These are phyloP conservation scores for Apiotrichum veenhuisii DNA, from an alignment of 1,284 basidiomycete species.

Conservation along the genomic window DNA sequence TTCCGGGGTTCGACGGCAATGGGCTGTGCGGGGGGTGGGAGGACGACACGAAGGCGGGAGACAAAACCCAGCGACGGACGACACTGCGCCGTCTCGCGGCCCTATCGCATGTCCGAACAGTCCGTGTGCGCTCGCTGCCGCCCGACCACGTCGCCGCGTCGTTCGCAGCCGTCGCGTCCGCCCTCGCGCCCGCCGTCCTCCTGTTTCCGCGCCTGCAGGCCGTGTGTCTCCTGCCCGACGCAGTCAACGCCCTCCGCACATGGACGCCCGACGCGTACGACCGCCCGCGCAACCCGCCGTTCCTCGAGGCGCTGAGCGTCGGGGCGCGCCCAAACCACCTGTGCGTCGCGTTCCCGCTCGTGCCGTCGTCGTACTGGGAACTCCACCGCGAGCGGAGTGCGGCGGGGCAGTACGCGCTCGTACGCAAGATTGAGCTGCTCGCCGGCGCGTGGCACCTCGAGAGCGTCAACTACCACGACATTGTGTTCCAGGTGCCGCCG, in stretches of 20 bases:
- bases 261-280: slow-evolving; percentile 24
- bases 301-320: slow-evolving; percentile 22
- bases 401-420: slow-evolving; percentile 25
- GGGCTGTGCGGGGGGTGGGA: not conserved
- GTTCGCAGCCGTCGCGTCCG: not conserved
- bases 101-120: not conserved
- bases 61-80: not conserved
- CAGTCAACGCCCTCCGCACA: slow-evolving; percentile 26
- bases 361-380: slow-evolving; percentile 25
- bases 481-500: slow-evolving; percentile 34
- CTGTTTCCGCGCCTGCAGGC: slow-evolving; percentile 22
- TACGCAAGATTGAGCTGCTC: slow-evolving; percentile 20
- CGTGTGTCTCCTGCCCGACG: slow-evolving; percentile 21
- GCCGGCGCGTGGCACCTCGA: slow-evolving; percentile 12
- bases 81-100: not conserved
- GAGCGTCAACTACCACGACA: slow-evolving; percentile 22
- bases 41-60: not conserved
- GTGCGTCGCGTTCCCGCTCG: slow-evolving; percentile 26
- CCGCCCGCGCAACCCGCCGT: slow-evolving; percentile 20
- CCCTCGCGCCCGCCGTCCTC: not conserved
- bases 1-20: not conserved
- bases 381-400: slow-evolving; percentile 24
- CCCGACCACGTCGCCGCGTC: not conserved
- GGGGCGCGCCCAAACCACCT: slow-evolving; percentile 15
- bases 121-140: slow-evolving; percentile 3